Conservation (phyloP, 805 yeast genomes). For the Priceomyces castillae region DNA sequence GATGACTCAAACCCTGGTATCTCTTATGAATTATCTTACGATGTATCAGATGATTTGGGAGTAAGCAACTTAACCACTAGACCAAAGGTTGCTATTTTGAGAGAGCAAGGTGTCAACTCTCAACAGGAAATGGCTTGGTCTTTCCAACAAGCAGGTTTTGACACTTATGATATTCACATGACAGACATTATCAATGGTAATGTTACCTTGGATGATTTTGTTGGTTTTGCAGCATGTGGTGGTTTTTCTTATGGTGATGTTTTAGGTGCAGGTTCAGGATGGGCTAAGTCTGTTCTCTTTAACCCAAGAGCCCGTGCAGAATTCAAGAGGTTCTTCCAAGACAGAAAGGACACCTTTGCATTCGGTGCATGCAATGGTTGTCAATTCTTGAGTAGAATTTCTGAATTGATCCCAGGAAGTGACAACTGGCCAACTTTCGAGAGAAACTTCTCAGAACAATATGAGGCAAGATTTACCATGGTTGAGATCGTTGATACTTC, state of each 20-base stretch:
- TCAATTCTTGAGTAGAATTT: conserved; percentile 87
- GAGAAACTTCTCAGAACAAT: conserved; percentile 88
- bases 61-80: conserved; percentile 36
- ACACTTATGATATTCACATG: conserved; percentile 95
- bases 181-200: conserved; percentile 78
- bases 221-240: conserved; percentile 97
- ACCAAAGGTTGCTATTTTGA: conserved; percentile 92
- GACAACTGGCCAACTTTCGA: conserved; percentile 96
- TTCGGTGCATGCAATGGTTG: conserved; percentile 99
- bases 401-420: conserved; percentile 86
- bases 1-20: conserved; percentile 92
- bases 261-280: conserved; percentile 96
- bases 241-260: conserved; percentile 99
- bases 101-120: conserved; percentile 98
- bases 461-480: conserved; percentile 92
- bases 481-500: conserved; percentile 68
- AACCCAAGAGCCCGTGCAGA: conserved; percentile 73
- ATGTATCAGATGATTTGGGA: conserved; percentile 50
- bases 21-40: conserved; percentile 71
- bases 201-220: conserved; percentile 72
- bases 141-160: conserved; percentile 92
- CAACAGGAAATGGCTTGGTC: conserved; percentile 99
- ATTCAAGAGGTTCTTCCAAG: conserved; percentile 78
- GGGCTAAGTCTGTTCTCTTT: conserved; percentile 96
- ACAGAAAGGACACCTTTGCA: conserved; percentile 89